Conservation (phyloP, 768 basidiomycete species). For the Tricholoma flavovirens region DNA sequence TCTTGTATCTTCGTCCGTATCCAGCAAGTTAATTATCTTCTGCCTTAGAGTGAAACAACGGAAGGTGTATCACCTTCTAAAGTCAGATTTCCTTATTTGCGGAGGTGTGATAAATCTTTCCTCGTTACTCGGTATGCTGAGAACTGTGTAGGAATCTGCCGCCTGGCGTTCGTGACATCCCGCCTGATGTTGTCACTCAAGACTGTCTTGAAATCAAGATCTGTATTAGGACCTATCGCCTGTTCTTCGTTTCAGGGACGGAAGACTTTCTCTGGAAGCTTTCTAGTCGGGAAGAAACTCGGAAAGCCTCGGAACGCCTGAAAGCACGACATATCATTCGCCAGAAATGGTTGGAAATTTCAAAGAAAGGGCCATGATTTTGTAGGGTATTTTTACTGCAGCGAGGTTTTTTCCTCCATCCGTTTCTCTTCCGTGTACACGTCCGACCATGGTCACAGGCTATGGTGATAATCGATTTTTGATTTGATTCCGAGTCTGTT, state of each 20-base stretch:
- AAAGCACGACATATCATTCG: constrained; percentile 27
- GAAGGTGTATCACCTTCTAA: constrained; percentile 44
- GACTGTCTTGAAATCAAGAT: constrained; percentile 78
- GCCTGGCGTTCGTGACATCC: constrained; percentile 26
- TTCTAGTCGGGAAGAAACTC: constrained; percentile 34
- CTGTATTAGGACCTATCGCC: constrained; percentile 74
- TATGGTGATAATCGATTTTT: no score
- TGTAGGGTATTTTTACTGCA: neutral
- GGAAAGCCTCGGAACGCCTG: constrained; percentile 24
- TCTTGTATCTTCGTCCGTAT: constrained; percentile 3
- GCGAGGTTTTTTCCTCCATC: no score
- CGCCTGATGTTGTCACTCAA: constrained; percentile 41
- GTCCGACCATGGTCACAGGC: no score
- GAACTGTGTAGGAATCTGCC: constrained; percentile 33
- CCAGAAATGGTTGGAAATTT: constrained; percentile 31
- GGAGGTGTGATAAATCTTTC: constrained; percentile 38
- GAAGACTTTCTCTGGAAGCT: constrained; percentile 59
- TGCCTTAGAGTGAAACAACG: constrained; percentile 48
- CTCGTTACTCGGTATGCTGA: neutral
- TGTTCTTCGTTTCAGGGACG: constrained; percentile 71
- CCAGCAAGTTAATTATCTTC: neutral
- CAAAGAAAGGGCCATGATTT: constrained; percentile 9
- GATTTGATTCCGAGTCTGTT: no score
- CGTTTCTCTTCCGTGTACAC: no score
- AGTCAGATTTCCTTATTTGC: constrained; percentile 57